Evolutionary conservation across 2,329 filamentous ascomycete genomes (phyloP), one percentile per base, ranked within the genome.

Genomic region (Endoconidiophora polonica): DNA sequence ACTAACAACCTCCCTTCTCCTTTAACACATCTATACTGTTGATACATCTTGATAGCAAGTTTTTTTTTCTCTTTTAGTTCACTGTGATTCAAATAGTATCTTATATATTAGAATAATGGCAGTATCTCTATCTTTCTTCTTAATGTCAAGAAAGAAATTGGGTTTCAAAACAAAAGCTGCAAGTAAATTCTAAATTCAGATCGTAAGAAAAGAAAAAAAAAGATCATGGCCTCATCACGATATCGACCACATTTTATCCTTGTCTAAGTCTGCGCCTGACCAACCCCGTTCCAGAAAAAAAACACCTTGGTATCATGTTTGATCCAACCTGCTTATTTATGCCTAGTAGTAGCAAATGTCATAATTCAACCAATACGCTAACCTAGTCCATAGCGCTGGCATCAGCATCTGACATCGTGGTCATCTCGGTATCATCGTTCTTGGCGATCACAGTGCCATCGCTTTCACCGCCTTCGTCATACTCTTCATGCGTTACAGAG

Each of bases 381-480:
- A 22, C 47, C 24, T 40, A 29, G 36, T 48, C 50, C 42, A 52
- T 52, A 44, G 41, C 41, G 26, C 44, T 46, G 38, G 46, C 46
- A 43, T 49, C 29, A 12, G 29, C 29, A 3, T 33, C 26, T 18
- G 48, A 49, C 41, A 49, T 49, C 40, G 44, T 44, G 5, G 48
- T 44, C 22, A 48, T 26, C 3, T 46, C 49, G 18, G 45, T 50
- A 18, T 50, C 44, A 18, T 53, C 48, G 10, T 50, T 38, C n/a
- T 50, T 50, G 18, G 52, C 22, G 3, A 36, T 49, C 33, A 44
- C 40, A 36, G 48, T 49, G 12, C 42, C 44, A 26, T 53, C 52
- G 29, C 52, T 53, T n/a, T 47, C 48, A 18, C 46, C 50, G 16
- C 29, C 43, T 10, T 53, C 51, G 4, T 49, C 52, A 41, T 53